Evolutionary conservation across 2,329 filamentous ascomycete species (phyloP).

Genomic region (Fusarium clavum): DNA sequence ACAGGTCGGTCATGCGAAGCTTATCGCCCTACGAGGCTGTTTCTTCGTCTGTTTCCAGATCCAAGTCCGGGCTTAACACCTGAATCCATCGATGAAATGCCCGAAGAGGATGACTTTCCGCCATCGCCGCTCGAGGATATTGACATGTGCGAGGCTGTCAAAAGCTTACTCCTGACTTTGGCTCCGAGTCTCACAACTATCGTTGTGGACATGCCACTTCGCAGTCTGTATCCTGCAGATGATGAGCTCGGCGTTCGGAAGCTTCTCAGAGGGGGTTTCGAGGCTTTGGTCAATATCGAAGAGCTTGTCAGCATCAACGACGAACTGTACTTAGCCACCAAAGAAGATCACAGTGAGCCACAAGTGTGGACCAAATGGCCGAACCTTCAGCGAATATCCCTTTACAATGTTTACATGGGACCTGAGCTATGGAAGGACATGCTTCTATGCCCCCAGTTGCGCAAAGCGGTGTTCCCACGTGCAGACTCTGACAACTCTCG

Average conservation of each 20-base stretch:
- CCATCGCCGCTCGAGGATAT: neutral
- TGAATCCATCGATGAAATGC: neutral
- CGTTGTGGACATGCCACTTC: conserved; percentile 42
- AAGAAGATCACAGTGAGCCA: neutral
- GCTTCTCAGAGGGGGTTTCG: conserved; percentile 29
- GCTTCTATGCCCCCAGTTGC: neutral
- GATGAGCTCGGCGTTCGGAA: neutral
- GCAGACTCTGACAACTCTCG: neutral
- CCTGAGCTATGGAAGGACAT: conserved; percentile 1
- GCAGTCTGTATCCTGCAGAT: neutral
- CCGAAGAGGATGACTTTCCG: neutral
- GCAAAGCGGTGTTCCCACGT: conserved; percentile 13
- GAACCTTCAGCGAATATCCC: conserved; percentile 33
- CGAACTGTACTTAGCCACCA: conserved; percentile 24
- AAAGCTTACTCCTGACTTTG: conserved; percentile 14
- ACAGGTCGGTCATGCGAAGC: neutral
- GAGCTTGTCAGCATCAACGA: conserved; percentile 42
- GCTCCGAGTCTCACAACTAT: conserved; percentile 23
- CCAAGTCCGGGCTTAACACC: accelerated
- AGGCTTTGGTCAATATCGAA: conserved; percentile 38
- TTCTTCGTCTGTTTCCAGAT: neutral
- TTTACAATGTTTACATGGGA: conserved; percentile 13
- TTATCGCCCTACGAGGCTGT: neutral
- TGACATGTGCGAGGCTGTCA: neutral
- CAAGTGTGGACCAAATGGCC: conserved; percentile 38